Conservation (phyloP, 2,329 filamentous ascomycete species). For the Colletotrichum horii region DNA sequence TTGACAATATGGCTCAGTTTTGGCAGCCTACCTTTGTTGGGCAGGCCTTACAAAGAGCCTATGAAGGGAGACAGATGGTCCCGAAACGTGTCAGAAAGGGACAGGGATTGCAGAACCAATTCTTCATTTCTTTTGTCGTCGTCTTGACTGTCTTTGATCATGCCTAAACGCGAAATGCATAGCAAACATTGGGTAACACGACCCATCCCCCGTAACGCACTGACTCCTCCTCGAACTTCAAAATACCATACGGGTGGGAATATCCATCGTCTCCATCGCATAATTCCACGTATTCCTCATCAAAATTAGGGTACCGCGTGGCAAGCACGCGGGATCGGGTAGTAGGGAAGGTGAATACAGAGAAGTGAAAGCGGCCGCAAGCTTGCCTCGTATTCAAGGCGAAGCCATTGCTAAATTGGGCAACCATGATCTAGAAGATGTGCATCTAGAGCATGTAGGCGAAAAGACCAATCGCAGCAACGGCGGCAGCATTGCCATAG, state of each 20-base stretch:
- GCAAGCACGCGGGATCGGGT: slow-evolving; percentile 6
- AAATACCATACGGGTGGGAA: slow-evolving; percentile 21
- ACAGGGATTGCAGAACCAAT: background rate
- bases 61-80: background rate
- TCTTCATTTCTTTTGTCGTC: slow-evolving; percentile 17
- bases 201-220: slow-evolving; percentile 13
- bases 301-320: slow-evolving; percentile 17
- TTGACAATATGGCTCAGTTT: background rate
- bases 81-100: background rate
- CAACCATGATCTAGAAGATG: background rate
- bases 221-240: slow-evolving; percentile 18
- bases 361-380: slow-evolving; percentile 16
- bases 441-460: slow-evolving; percentile 53
- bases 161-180: slow-evolving; percentile 17
- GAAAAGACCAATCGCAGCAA: slow-evolving; percentile 55
- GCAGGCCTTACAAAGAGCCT: background rate
- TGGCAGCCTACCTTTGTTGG: background rate
- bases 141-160: slow-evolving; percentile 18
- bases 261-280: slow-evolving; percentile 22
- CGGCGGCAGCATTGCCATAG: slow-evolving; percentile 48
- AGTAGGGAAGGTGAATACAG: slow-evolving; percentile 25
- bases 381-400: background rate
- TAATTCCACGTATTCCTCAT: slow-evolving; percentile 21
- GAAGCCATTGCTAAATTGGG: background rate
- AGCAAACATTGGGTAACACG: slow-evolving; percentile 6